These are phyloP conservation scores for Porodaedalea pini DNA, from an alignment of 1,284 basidiomycete genomes.

Conservation along the genomic window DNA sequence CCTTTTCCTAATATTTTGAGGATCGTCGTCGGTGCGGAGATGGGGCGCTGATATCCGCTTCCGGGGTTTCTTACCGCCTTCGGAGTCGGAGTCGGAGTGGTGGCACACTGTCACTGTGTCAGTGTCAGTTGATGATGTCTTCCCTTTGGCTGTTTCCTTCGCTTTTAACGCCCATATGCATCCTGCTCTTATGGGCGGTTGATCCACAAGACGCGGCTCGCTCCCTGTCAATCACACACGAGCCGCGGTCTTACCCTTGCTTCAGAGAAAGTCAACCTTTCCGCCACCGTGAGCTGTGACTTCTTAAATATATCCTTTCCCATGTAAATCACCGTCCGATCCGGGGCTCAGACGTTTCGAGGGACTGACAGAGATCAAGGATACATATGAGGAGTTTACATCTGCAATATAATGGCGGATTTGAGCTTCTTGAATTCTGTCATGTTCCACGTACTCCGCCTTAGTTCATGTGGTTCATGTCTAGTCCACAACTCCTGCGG, in stretches of 20 bases:
- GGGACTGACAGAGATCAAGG: too few relatives aligned
- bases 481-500: too few relatives aligned
- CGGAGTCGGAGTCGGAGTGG: not conserved
- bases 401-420: not conserved
- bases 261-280: conserved; percentile 1
- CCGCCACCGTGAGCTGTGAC: not conserved
- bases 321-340: too few relatives aligned
- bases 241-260: not conserved
- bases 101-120: not conserved
- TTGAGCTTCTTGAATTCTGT: not conserved
- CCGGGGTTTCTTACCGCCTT: not conserved
- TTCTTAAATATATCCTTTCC: not conserved
- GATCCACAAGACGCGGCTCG: not conserved
- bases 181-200: not conserved
- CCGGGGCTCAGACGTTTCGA: too few relatives aligned
- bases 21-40: not conserved
- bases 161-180: not conserved
- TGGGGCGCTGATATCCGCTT: not conserved
- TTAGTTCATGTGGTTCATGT: too few relatives aligned
- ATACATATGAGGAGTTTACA: too few relatives aligned
- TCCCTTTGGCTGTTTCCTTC: not conserved
- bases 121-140: not conserved
- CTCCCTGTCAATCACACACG: not conserved
- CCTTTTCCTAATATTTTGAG: not conserved
- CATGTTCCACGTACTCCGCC: too few relatives aligned